phyloP scores from a whole-genome alignment of 768 basidiomycete species.

The Tephrocybe sp. region DNA sequence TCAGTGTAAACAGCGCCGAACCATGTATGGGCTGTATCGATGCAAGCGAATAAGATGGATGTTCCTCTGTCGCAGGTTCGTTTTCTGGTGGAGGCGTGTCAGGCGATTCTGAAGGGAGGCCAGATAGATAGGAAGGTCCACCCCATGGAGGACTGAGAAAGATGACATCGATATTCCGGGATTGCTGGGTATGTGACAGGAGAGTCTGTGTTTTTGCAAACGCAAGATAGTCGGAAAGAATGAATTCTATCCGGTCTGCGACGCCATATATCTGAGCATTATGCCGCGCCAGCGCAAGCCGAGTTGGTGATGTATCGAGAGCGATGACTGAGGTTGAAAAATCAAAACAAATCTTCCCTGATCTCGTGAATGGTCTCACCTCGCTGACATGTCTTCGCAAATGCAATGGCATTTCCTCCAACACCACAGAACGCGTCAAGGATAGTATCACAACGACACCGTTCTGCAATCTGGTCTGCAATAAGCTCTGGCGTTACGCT shows the following conservation, averaged over 20 bases:
- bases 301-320: slow-evolving; percentile 77
- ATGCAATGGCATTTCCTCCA: slow-evolving; percentile 96
- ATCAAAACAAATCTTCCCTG: not conserved
- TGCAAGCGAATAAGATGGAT: slow-evolving; percentile 65
- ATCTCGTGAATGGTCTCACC: slow-evolving; percentile 48
- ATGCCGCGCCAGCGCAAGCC: slow-evolving; percentile 89
- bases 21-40: slow-evolving; percentile 81
- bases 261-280: slow-evolving; percentile 95
- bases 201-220: slow-evolving; percentile 61
- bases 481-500: slow-evolving; percentile 92
- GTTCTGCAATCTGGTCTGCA: slow-evolving; percentile 90
- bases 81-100: slow-evolving; percentile 10
- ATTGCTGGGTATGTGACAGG: slow-evolving; percentile 19
- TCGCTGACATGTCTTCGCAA: slow-evolving; percentile 92
- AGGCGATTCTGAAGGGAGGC: slow-evolving; percentile 18
- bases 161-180: slow-evolving; percentile 76
- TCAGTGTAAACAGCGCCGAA: slow-evolving; percentile 72
- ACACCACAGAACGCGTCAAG: slow-evolving; percentile 97
- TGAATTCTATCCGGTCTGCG: slow-evolving; percentile 91
- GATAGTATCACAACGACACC: slow-evolving; percentile 81
- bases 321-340: slow-evolving; percentile 70
- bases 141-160: slow-evolving; percentile 98
- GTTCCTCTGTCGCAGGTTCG: slow-evolving; percentile 22
- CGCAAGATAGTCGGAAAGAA: slow-evolving; percentile 79
- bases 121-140: slow-evolving; percentile 68